Evolutionary conservation across 371 early-diverging fungal species (phyloP).

Genomic region (Mucor velutinosus): DNA sequence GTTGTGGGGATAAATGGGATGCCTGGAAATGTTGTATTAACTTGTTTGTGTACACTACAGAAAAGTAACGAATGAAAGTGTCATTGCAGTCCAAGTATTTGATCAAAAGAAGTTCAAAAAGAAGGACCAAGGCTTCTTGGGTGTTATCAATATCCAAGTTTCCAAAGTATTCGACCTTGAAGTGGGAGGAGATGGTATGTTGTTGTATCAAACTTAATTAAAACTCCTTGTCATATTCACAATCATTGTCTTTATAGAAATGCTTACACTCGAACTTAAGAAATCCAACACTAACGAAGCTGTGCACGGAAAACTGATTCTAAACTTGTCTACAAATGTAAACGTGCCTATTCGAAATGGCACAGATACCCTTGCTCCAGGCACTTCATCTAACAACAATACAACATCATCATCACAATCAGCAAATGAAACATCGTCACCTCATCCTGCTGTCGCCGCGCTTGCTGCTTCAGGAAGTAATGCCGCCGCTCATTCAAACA

Average conservation of each 20-base stretch:
- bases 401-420: conserved; percentile 12
- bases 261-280: conserved; percentile 85
- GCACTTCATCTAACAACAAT: not conserved
- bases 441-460: conserved; percentile 11
- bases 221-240: not conserved
- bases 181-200: conserved; percentile 71
- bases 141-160: conserved; percentile 89
- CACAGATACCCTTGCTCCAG: conserved; percentile 46
- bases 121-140: conserved; percentile 94
- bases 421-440: not conserved
- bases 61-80: conserved; percentile 74
- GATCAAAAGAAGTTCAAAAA: conserved; percentile 96
- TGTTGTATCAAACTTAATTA: not conserved
- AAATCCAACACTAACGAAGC: conserved; percentile 81
- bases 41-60: conserved; percentile 37
- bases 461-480: not conserved
- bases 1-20: not conserved
- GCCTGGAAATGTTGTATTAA: not conserved
- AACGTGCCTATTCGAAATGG: conserved; percentile 48
- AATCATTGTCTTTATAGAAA: conserved; percentile 56
- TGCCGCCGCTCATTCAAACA: conserved; percentile 4
- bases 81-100: conserved; percentile 93
- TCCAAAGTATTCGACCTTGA: conserved; percentile 79
- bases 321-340: conserved; percentile 70
- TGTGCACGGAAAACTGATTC: conserved; percentile 84